Evolutionary conservation across 208 protist genomes (phyloP), one percentile per base, ranked within the genome.

Genomic region (Wallacemonas sp.): DNA sequence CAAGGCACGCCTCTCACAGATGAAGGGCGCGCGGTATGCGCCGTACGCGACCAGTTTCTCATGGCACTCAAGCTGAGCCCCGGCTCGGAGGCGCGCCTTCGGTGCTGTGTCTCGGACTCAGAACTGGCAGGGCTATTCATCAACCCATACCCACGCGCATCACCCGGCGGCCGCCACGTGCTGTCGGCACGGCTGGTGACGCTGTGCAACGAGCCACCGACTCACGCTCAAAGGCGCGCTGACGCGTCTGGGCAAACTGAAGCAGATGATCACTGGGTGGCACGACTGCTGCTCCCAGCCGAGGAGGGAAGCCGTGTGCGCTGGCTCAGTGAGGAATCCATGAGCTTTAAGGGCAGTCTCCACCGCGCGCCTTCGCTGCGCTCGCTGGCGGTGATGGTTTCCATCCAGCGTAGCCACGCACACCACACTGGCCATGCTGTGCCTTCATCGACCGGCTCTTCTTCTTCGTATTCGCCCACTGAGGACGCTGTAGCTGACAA

Each of bases 291-390:
- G 33, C 73, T 94, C 21, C 83, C 70, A 22, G 67, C 72, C 2
- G 88, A 94, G 15, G 88, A 94, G 67, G 78, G 81, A n/a, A 83
- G 86, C 45, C 80, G 82, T 24, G 63, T 94, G 32, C 77, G 78
- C 44, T 94, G 88, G 85, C 57, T 94, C 30, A 66, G 69, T 48
- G 83, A 94, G 75, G 87, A 93, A 68, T 73, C 66, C 2, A 59
- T 45, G 1, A 50, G 75, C 33, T 57, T 81, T 27, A 29, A 66
- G n/a, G 63, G 29, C 34, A 79, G 68, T 72, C 85, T 87, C 78
- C 62, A 71, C 39, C 78, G 88, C 42, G 76, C 83, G 15, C 82
- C 82, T 15, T 90, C 88, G 0, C 82, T 94, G 19, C 79, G 82
- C n/a, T 71, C 83, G n/a, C 74, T 94, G 50, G 79, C 81, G 19